phyloP scores from a whole-genome alignment of 1,284 basidiomycete species.

The Pseudozyma sp. region DNA sequence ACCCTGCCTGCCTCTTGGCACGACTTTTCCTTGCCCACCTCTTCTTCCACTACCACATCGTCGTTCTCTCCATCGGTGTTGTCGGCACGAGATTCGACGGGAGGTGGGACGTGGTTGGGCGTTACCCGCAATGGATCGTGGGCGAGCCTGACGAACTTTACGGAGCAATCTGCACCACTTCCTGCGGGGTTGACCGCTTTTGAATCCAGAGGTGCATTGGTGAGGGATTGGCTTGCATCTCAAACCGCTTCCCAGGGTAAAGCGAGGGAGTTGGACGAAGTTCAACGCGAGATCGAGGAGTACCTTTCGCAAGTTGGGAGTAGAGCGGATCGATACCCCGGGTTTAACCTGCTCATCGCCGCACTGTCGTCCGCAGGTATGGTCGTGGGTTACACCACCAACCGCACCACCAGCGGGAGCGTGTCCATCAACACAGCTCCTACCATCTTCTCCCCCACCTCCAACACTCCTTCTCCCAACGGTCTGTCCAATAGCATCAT shows the following conservation, averaged over 20 bases:
- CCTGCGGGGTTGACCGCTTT: slow-evolving; percentile 33
- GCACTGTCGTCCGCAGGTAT: background rate
- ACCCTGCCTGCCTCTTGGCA: slow-evolving; percentile 54
- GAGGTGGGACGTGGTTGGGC: slow-evolving; percentile 64
- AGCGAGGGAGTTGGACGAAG: background rate
- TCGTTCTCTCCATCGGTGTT: slow-evolving; percentile 20
- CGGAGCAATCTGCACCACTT: slow-evolving; percentile 38
- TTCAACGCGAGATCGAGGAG: background rate
- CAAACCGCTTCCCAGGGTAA: background rate
- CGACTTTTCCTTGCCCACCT: slow-evolving; percentile 19
- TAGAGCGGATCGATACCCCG: slow-evolving; percentile 38
- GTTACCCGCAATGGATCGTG: slow-evolving; percentile 44
- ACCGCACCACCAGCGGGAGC: slow-evolving; percentile 25
- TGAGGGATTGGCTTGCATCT: slow-evolving; percentile 36
- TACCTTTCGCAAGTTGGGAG: slow-evolving; percentile 17
- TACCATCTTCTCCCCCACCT: slow-evolving; percentile 11
- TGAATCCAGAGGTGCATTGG: slow-evolving; percentile 45
- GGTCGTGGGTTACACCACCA: slow-evolving; percentile 36
- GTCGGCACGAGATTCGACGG: slow-evolving; percentile 43
- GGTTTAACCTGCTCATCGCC: slow-evolving; percentile 59
- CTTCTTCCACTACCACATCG: background rate
- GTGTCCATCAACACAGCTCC: background rate
- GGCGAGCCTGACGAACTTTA: slow-evolving; percentile 60
- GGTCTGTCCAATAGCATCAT: slow-evolving; percentile 47
- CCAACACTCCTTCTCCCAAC: background rate